Evolutionary conservation across 2,329 filamentous ascomycete genomes (phyloP).

Genomic region (Nannizziopsis arthrosporioides): DNA sequence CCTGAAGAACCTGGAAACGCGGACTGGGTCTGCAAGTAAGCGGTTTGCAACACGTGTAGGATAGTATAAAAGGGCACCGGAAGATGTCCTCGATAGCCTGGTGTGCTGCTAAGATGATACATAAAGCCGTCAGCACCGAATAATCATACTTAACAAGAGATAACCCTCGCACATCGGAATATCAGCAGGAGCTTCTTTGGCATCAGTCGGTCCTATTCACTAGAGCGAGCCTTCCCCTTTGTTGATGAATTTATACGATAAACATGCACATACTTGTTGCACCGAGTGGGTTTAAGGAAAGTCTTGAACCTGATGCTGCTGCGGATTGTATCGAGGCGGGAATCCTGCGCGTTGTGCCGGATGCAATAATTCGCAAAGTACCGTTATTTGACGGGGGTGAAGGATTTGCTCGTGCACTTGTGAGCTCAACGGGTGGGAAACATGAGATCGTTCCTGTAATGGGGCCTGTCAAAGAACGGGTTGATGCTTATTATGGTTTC

Average conservation of each 20-base stretch:
- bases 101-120: no score
- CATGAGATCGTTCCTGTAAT: conserved; percentile 31
- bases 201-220: no score
- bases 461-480: conserved; percentile 34
- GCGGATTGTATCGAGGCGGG: conserved; percentile 42
- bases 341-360: conserved; percentile 35
- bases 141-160: no score
- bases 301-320: conserved; percentile 39
- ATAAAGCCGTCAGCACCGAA: no score
- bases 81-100: no score
- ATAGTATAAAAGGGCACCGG: neutral
- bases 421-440: conserved; percentile 34
- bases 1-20: conserved; percentile 5
- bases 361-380: conserved; percentile 36
- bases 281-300: conserved; percentile 46
- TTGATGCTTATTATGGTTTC: conserved; percentile 40
- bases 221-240: neutral
- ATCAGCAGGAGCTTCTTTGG: no score
- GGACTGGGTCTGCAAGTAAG: neutral
- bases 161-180: no score
- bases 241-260: neutral
- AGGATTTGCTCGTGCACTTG: conserved; percentile 40
- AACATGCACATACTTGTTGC: conserved; percentile 35
- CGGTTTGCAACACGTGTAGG: neutral
- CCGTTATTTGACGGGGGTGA: conserved; percentile 45